These are phyloP conservation scores for Parastagonospora avenae DNA, from an alignment of 2,329 filamentous ascomycete species.

Conservation along the genomic window DNA sequence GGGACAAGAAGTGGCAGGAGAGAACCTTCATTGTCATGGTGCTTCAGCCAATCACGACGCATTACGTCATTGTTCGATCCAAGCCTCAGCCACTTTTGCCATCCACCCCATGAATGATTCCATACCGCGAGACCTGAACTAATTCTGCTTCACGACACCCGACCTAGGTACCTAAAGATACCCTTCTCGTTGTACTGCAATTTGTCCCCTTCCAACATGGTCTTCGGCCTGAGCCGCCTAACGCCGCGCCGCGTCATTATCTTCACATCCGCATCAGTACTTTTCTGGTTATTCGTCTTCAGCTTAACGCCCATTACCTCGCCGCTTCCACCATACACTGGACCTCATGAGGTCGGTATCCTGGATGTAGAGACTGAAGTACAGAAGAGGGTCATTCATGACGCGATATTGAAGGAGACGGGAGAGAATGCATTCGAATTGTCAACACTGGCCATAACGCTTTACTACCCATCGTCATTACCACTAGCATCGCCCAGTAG, in stretches of 20 bases:
- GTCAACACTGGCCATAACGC: conserved; percentile 51
- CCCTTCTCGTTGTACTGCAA: neutral
- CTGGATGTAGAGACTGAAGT: conserved; percentile 52
- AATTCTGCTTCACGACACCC: neutral
- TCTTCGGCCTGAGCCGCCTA: conserved; percentile 25
- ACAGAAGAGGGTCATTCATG: conserved; percentile 39
- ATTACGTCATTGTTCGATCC: conserved; percentile 19
- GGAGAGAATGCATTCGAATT: conserved; percentile 51
- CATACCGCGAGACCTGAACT: neutral
- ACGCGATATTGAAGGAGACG: conserved; percentile 46
- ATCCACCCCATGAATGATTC: neutral
- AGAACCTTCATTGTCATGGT: neutral
- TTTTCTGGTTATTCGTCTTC: conserved; percentile 45
- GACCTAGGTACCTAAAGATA: neutral
- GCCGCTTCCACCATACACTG: conserved; percentile 50
- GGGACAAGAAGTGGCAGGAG: too few relatives aligned
- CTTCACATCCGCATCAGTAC: conserved; percentile 30
- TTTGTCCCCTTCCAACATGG: conserved; percentile 14
- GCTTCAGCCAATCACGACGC: neutral
- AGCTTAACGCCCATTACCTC: conserved; percentile 50
- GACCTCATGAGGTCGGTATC: conserved; percentile 50
- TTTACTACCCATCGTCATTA: conserved; percentile 52
- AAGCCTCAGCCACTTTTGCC: conserved; percentile 12
- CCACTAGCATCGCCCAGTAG: conserved; percentile 22
- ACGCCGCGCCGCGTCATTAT: conserved; percentile 32